phyloP scores from a whole-genome alignment of 176 grass and related monocot species.

The Thinopyrum elongatum region DNA sequence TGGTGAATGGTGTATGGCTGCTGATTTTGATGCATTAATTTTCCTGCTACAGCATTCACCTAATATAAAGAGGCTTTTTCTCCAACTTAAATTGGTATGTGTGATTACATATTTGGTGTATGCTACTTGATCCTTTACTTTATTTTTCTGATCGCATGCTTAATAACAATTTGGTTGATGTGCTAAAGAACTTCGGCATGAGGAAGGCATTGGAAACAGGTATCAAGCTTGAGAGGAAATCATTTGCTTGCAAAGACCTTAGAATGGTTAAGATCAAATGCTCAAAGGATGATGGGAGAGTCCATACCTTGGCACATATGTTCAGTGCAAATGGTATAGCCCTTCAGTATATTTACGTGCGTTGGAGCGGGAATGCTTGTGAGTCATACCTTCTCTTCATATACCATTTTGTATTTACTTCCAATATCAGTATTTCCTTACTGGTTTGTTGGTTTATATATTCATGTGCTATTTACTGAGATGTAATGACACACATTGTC shows the following conservation, averaged over 20 bases:
- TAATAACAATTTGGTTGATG: background rate
- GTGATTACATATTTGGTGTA: background rate
- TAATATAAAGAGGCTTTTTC: slow-evolving; percentile 25
- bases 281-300: background rate
- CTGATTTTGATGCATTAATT: slow-evolving; percentile 20
- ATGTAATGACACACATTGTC: background rate
- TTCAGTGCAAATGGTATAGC: slow-evolving; percentile 19
- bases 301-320: slow-evolving; percentile 12
- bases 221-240: background rate
- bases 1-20: slow-evolving; percentile 23
- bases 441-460: background rate
- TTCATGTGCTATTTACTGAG: background rate
- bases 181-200: background rate
- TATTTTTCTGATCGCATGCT: background rate
- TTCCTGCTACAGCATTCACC: slow-evolving; percentile 21
- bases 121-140: background rate
- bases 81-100: slow-evolving; percentile 24
- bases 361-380: background rate
- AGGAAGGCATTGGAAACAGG: background rate
- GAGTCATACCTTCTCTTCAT: background rate
- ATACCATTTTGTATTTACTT: background rate
- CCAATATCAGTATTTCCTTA: background rate
- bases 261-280: slow-evolving; percentile 25
- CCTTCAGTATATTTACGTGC: slow-evolving; percentile 6
- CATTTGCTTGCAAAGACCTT: slow-evolving; percentile 21